These are phyloP conservation scores for Inosperma sp. DNA, from an alignment of 768 basidiomycete species.

Conservation along the genomic window DNA sequence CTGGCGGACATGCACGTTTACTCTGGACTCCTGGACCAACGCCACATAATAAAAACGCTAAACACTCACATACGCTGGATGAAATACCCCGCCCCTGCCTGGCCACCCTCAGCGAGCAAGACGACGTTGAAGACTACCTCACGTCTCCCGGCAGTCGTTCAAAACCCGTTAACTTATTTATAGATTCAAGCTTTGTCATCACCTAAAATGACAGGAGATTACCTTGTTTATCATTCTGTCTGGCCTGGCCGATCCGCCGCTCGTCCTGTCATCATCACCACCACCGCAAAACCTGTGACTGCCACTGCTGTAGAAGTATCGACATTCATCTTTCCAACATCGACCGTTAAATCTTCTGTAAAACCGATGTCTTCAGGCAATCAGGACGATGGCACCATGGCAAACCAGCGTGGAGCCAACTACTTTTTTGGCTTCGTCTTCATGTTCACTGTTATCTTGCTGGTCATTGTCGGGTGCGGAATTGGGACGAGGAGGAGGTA, in stretches of 20 bases:
- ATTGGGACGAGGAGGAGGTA: constrained; percentile 43
- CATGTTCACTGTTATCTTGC: constrained; percentile 43
- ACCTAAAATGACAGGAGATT: constrained; percentile 2
- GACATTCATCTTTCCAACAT: not conserved
- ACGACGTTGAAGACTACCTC: too few species aligned
- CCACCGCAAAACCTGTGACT: not conserved
- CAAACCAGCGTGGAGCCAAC: constrained; percentile 32
- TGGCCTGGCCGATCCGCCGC: not conserved
- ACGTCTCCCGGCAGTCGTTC: too few species aligned
- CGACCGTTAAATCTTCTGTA: not conserved
- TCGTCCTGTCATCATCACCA: constrained; percentile 1
- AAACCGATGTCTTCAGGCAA: not conserved
- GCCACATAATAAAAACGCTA: too few species aligned
- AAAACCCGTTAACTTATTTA: too few species aligned
- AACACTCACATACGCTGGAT: too few species aligned
- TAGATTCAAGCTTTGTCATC: too few species aligned
- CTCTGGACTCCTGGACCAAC: too few species aligned
- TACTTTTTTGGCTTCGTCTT: constrained; percentile 53
- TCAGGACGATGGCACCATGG: constrained; percentile 14
- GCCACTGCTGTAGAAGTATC: not conserved
- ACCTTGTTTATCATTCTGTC: constrained; percentile 2
- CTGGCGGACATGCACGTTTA: too few species aligned
- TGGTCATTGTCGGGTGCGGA: constrained; percentile 50
- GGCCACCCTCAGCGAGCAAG: too few species aligned
- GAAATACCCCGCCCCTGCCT: too few species aligned